Evolutionary conservation across 2,329 filamentous ascomycete genomes (phyloP).

Genomic region (Sarocladiaceae sp.): DNA sequence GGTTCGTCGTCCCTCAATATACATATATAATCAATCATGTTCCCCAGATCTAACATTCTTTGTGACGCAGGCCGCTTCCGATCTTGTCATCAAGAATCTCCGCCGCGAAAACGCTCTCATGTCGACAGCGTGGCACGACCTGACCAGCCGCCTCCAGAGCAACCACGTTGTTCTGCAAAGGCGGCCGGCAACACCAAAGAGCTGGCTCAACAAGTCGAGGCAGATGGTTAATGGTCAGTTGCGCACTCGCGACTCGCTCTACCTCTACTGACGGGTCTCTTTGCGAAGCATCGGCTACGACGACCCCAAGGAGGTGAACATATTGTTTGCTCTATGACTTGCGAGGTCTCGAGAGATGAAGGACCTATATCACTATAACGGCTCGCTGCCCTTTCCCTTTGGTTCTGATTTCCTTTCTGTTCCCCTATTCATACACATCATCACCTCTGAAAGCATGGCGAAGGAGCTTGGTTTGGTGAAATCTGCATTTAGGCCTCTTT

Average conservation of each 20-base stretch:
- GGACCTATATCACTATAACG: background rate
- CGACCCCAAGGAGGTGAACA: conserved; percentile 35
- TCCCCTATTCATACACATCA: background rate
- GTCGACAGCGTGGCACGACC: conserved; percentile 81
- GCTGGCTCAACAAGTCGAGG: conserved; percentile 82
- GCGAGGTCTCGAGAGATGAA: background rate
- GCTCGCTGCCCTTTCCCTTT: background rate
- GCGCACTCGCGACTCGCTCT: conserved; percentile 37
- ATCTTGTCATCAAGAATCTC: conserved; percentile 61
- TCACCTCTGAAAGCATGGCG: conserved; percentile 2
- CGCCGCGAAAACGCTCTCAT: conserved; percentile 76
- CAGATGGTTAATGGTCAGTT: conserved; percentile 61
- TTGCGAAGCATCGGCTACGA: conserved; percentile 28
- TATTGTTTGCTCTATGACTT: background rate
- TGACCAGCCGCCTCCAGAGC: conserved; percentile 73
- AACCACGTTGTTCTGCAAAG: conserved; percentile 77
- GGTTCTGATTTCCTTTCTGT: background rate
- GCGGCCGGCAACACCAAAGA: conserved; percentile 69
- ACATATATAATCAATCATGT: conserved; percentile 5
- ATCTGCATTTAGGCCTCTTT: background rate
- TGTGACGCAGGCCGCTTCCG: conserved; percentile 39
- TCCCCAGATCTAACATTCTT: conserved; percentile 2
- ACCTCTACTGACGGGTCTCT: conserved; percentile 34
- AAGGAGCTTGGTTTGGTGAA: conserved; percentile 6
- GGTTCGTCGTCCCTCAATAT: conserved; percentile 33